Evolutionary conservation across 73 alveolate species (phyloP).

Genomic region (Blepharisma japonicum): DNA sequence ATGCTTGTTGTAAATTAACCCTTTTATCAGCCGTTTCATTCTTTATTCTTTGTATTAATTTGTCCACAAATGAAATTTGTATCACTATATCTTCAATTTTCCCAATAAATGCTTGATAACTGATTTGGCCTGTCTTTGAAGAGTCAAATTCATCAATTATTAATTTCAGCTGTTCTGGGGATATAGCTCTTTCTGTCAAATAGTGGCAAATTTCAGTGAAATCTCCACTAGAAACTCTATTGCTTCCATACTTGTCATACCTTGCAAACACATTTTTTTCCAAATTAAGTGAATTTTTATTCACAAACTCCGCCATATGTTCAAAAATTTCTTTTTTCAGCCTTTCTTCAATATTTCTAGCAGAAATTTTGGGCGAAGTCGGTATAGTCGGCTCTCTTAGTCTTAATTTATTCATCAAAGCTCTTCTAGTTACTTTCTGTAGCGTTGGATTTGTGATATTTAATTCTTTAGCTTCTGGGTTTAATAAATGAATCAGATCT

Average conservation of each 20-base stretch:
- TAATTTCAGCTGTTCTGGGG: neutral
- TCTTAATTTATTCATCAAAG: neutral
- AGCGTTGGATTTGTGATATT: neutral
- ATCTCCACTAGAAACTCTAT: neutral
- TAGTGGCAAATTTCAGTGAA: neutral
- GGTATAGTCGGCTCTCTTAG: neutral
- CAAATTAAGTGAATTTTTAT: neutral
- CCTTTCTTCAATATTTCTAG: neutral
- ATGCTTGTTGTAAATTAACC: neutral
- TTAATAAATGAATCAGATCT: neutral
- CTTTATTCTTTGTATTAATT: neutral
- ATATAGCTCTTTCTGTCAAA: constrained; percentile 1
- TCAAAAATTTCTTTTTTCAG: neutral
- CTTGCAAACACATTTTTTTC: neutral
- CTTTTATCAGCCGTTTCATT: neutral
- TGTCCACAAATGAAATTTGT: neutral
- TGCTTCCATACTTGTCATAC: constrained; percentile 12
- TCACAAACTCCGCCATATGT: constrained; percentile 4
- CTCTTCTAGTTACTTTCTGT: neutral
- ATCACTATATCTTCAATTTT: neutral
- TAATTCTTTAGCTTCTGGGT: neutral
- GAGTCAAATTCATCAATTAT: neutral
- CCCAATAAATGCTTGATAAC: neutral
- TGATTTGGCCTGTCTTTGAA: neutral
- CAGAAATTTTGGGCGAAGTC: neutral